Conservation (phyloP, 805 yeast species). For the Metschnikowia proteae region DNA sequence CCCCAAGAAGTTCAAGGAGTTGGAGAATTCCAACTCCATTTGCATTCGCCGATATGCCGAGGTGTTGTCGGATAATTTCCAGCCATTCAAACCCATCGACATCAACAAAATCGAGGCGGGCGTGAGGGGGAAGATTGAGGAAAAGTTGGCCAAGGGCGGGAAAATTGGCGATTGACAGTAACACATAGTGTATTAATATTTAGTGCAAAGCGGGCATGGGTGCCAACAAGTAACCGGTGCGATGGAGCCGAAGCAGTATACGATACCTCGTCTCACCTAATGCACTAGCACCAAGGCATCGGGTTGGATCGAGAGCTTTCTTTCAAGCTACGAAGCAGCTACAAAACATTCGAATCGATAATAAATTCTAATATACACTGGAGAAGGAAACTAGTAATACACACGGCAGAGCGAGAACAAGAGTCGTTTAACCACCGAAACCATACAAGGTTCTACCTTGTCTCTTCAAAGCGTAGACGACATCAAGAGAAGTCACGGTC, state of each 20-base stretch:
- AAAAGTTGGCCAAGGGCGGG: slow-evolving; percentile 21
- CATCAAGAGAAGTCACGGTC: slow-evolving; percentile 98
- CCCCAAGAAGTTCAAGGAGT: slow-evolving; percentile 47
- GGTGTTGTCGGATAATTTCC: slow-evolving; percentile 30
- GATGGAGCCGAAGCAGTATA: too few relatives aligned
- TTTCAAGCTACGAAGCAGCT: not conserved
- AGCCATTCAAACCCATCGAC: slow-evolving; percentile 19
- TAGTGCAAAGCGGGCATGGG: not conserved
- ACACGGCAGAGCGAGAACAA: slow-evolving; percentile 6
- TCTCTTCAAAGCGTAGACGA: slow-evolving; percentile 98
- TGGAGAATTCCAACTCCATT: slow-evolving; percentile 49
- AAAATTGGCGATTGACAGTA: slow-evolving; percentile 3
- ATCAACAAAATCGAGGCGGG: slow-evolving; percentile 23
- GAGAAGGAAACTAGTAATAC: slow-evolving; percentile 21
- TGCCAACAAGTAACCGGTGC: not conserved
- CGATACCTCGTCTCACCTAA: too few relatives aligned
- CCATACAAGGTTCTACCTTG: slow-evolving; percentile 99
- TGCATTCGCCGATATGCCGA: slow-evolving; percentile 53
- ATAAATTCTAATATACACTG: slow-evolving; percentile 23
- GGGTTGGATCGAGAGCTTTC: too few relatives aligned
- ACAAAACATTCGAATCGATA: slow-evolving; percentile 13
- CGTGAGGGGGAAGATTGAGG: slow-evolving; percentile 21
- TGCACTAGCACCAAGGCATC: too few relatives aligned
- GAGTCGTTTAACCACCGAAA: slow-evolving; percentile 82
- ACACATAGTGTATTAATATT: not conserved